Conservation (phyloP, 169 alveolate genomes). For the Cystoisospora suis region DNA sequence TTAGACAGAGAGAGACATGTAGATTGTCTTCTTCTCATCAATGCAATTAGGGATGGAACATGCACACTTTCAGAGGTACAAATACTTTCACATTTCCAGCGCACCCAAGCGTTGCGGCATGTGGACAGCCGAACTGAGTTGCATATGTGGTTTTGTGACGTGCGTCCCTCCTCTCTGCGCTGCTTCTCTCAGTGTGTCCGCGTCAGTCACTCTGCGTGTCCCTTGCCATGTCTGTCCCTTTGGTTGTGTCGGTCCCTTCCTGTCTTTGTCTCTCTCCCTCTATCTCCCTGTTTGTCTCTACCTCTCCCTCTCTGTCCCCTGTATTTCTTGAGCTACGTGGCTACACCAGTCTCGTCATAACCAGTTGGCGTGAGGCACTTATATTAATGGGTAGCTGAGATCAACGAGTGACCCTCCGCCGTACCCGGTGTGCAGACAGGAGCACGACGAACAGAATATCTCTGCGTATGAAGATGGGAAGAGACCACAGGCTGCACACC, state of each 20-base stretch:
- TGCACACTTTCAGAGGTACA: too few relatives aligned
- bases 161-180: neutral
- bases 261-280: neutral
- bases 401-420: neutral
- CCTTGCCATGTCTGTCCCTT: neutral
- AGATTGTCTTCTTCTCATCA: too few relatives aligned
- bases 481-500: too few relatives aligned
- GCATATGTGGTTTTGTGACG: too few relatives aligned
- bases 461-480: neutral
- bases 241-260: neutral
- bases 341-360: neutral
- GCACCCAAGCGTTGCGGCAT: too few relatives aligned
- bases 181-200: neutral
- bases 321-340: neutral
- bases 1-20: too few relatives aligned
- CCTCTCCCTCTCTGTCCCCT: constrained; percentile 2
- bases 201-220: neutral
- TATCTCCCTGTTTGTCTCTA: neutral
- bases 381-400: neutral
- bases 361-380: neutral
- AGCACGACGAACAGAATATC: neutral
- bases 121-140: too few relatives aligned
- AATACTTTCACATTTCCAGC: too few relatives aligned
- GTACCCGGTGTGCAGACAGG: neutral
- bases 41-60: too few relatives aligned